Conservation (phyloP, 108 stramenopile species). For the Aurantiochytrium sp. region DNA sequence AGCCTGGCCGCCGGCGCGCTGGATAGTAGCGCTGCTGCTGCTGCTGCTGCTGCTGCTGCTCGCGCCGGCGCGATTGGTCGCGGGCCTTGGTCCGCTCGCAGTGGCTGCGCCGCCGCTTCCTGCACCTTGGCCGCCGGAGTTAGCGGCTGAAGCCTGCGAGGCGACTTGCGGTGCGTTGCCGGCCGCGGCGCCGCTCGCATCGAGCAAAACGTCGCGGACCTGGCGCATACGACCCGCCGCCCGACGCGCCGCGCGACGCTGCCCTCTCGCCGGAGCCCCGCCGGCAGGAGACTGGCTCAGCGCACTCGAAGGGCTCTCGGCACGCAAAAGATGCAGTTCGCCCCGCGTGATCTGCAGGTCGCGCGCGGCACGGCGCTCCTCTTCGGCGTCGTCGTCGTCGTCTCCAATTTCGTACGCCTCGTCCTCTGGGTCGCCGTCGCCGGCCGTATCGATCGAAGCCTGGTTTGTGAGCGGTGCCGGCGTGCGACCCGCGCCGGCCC, state of each 20-base stretch:
- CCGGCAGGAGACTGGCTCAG: not conserved
- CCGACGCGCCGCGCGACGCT: not conserved
- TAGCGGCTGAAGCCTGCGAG: not conserved
- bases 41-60: too few species aligned
- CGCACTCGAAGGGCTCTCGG: not conserved
- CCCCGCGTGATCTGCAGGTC: not conserved
- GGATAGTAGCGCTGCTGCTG: too few species aligned
- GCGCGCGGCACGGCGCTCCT: not conserved
- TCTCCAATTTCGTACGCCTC: not conserved
- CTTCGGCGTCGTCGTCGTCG: not conserved
- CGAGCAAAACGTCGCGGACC: not conserved
- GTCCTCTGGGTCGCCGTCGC: not conserved
- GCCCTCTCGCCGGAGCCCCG: not conserved
- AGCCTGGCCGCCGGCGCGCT: too few species aligned
- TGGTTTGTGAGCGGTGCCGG: not conserved
- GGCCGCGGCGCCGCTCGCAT: not conserved
- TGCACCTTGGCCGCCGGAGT: not conserved
- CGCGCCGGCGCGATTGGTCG: too few species aligned
- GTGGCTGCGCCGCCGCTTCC: not conserved
- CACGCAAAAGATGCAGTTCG: not conserved
- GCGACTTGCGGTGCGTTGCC: not conserved
- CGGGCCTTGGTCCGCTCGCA: too few species aligned
- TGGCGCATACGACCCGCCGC: not conserved
- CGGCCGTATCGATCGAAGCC: not conserved
- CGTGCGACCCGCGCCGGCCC: not conserved